These are phyloP conservation scores for Styphnolobium japonicum DNA, from an alignment of 306 rosid species.

Conservation along the genomic window DNA sequence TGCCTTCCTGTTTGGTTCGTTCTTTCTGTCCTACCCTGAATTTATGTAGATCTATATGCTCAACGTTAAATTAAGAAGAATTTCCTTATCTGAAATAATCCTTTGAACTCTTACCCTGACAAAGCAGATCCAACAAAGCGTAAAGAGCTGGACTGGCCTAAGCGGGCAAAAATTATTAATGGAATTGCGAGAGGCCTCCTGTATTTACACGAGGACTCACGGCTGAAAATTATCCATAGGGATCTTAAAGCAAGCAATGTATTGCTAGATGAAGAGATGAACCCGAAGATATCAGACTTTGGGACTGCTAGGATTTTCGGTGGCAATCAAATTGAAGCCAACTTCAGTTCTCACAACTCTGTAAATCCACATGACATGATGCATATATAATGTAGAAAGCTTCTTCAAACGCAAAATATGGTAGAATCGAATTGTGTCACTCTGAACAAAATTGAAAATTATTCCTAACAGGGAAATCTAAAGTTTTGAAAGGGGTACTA, in stretches of 20 bases:
- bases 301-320: slow-evolving; percentile 40
- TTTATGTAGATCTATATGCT: no score
- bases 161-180: not conserved
- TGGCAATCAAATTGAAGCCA: slow-evolving; percentile 34
- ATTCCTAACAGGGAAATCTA: no score
- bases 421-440: no score
- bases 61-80: no score
- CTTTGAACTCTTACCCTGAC: not conserved
- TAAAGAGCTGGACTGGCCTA: not conserved
- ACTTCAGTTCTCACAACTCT: not conserved
- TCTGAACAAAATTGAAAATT: no score
- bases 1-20: not conserved
- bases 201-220: slow-evolving; percentile 40
- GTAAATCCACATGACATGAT: no score
- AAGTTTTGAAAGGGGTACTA: no score
- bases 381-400: no score
- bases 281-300: slow-evolving; percentile 42
- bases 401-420: no score
- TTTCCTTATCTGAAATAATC: no score
- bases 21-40: no score
- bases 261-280: slow-evolving; percentile 25
- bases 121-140: not conserved
- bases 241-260: slow-evolving; percentile 39
- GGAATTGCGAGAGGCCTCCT: slow-evolving; percentile 35
- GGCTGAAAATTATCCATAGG: slow-evolving; percentile 27